These are phyloP conservation scores for Russula olivacea DNA, from an alignment of 768 basidiomycete species.

Conservation along the genomic window DNA sequence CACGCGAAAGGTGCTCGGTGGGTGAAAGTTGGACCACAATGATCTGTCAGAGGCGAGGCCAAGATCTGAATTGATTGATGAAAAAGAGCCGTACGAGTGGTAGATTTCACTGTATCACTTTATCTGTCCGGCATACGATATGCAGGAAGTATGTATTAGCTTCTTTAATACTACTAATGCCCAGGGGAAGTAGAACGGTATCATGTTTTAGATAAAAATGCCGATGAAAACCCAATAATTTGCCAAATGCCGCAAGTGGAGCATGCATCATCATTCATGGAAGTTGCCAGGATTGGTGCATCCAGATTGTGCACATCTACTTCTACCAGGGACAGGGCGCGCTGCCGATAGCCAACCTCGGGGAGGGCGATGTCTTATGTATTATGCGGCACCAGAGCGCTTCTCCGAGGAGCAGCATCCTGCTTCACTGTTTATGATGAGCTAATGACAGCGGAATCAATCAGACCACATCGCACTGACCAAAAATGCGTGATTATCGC, in stretches of 20 bases:
- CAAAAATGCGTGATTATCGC: slow-evolving; percentile 16
- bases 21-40: slow-evolving; percentile 33
- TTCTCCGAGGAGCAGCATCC: not conserved
- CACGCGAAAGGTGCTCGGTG: slow-evolving; percentile 61
- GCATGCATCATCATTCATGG: not conserved
- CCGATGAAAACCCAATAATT: slow-evolving; percentile 1
- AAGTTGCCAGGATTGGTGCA: not conserved
- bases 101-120: slow-evolving; percentile 11
- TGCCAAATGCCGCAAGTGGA: slow-evolving; percentile 14
- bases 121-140: slow-evolving; percentile 6
- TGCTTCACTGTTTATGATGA: not conserved
- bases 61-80: slow-evolving; percentile 8
- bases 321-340: slow-evolving; percentile 14
- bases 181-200: slow-evolving; percentile 15
- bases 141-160: not conserved
- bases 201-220: not conserved
- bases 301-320: not conserved
- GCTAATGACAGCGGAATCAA: slow-evolving; percentile 8
- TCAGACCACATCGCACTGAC: not conserved
- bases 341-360: not conserved
- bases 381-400: not conserved
- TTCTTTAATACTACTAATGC: slow-evolving; percentile 3
- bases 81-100: slow-evolving; percentile 3
- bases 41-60: not conserved
- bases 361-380: not conserved